Conservation (phyloP, 139 green algal genomes). For the Haematococcus sp. region DNA sequence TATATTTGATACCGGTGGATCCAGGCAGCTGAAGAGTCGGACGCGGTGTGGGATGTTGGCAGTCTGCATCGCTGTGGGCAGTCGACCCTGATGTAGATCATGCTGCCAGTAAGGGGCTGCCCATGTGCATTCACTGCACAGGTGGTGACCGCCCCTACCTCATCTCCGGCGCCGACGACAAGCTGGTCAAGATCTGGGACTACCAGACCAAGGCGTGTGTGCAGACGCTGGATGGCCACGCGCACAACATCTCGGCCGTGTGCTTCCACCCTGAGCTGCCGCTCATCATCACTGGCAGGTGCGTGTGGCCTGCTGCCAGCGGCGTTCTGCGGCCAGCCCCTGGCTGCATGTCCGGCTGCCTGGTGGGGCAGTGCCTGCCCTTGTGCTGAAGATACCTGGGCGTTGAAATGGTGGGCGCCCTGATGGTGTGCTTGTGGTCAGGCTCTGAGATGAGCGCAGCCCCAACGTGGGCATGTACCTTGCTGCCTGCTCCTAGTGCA, state of each 20-base stretch:
- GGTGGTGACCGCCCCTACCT: conserved; percentile 94
- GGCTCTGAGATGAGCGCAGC: too few species aligned
- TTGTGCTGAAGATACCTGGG: background rate
- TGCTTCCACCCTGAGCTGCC: conserved; percentile 98
- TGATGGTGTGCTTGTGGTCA: too few species aligned
- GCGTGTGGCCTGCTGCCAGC: background rate
- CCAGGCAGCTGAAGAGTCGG: background rate
- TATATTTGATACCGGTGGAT: too few species aligned
- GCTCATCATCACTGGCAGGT: conserved; percentile 83
- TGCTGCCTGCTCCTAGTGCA: too few species aligned
- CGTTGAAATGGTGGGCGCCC: too few species aligned
- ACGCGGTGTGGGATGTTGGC: background rate
- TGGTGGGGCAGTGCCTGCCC: background rate
- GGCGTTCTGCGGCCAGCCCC: background rate
- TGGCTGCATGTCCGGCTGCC: background rate
- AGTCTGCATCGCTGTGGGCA: too few species aligned
- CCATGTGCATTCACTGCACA: too few species aligned
- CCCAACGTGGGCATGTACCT: too few species aligned
- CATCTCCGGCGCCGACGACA: conserved; percentile 95
- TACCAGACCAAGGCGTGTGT: conserved; percentile 99
- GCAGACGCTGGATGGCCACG: conserved; percentile 90
- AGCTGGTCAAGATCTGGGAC: conserved; percentile 92
- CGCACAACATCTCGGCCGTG: conserved; percentile 91
- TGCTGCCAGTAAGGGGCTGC: too few species aligned
- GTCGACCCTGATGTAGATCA: too few species aligned